Evolutionary conservation across 305 asterid species (phyloP), one percentile per base, ranked within the genome.

Genomic region (Solanum hybrid): DNA sequence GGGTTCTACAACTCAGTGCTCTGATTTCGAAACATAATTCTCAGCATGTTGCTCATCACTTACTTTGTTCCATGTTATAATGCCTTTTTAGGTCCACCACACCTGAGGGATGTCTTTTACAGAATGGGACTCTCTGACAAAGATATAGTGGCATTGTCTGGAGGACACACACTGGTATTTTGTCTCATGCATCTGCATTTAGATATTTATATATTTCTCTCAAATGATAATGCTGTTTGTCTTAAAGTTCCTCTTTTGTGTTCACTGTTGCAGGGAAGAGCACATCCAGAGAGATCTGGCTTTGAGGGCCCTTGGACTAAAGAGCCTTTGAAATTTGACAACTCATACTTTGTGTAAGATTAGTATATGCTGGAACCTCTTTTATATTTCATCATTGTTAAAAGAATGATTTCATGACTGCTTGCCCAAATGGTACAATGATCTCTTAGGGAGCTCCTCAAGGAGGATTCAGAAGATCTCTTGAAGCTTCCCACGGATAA

Each of bases 231-330:
- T 36, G 31, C 6, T 5, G 87, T 20, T 51, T 31, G 75, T 84
- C 42, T 11, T 51, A 31, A 51, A 31, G 76, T 20, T 64, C 11
- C 35, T 28, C 75, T 22, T 75, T 31, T 34, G 61, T 71, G 36
- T 81, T 29, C 9, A 28, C 37, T 85, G 73, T 57, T 88, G 69
- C 90, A 96, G 99, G 99, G 99, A 87, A 95, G 92, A 90, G 98
- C 98, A 78, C 98, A 96, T 86, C 92, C 39, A n/a, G 99, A 97
- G 31, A 94, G 99, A 86, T 96, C 99, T 37, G 98, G 97, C 74
- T 97, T 97, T 90, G 98, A 96, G 36, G 99, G 99, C 77, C 95
- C 98, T 64, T 97, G 99, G 99, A 97, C 99, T 10, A 88, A 51
- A 3, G 96, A 96, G 61, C 98, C 98, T 90, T 94, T 92, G 86